Evolutionary conservation across 2,329 filamentous ascomycete genomes (phyloP), one percentile per base, ranked within the genome.

Genomic region (Zymoseptoria brevis): DNA sequence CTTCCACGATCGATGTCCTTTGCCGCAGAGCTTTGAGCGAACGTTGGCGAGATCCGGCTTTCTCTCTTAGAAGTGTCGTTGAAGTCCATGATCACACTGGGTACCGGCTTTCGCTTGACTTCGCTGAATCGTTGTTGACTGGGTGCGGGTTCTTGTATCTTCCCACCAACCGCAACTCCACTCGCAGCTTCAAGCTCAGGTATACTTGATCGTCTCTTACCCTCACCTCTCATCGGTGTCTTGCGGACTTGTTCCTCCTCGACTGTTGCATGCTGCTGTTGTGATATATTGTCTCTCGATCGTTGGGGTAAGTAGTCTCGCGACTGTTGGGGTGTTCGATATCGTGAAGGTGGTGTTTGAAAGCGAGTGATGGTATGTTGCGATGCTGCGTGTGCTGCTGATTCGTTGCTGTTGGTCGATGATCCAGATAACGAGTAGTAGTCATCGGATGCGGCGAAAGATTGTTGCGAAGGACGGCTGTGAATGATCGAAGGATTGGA

Each of bases 401-500:
- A 60, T 19, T 65, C 63, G 60, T 62, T 61, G 45, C 67, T 69
- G 61, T 69, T 74, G 54, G 75, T 76, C 22, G 63, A 63, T 55
- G 70, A 66, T 57, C 69, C 62, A 50, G 75, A 76, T 52, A 79
- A 69, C 60, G 76, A 79, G 70, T 78, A 80, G 73, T 79, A 81
- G 68, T 79, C 77, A 67, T 80, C 77, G 19, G 76, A 78, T 22
- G 76, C 78, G 49, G 77, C 74, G 62, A 80, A 73, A 64, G 76
- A 79, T 62, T 77, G 77, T 62, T 76, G 72, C 2, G 77, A 80
- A n/a, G 66, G 66, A 56, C 66, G 64, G 53, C 60, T 61, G 60
- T 68, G 68, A 21, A 72, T 60, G 59, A 72, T 59, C 48, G 66
- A 69, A 26, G 69, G 69, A 35, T 65, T 68, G 54, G 69, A 71